phyloP scores from a whole-genome alignment of 2,329 filamentous ascomycete genomes.

The Cadophora gregata region DNA sequence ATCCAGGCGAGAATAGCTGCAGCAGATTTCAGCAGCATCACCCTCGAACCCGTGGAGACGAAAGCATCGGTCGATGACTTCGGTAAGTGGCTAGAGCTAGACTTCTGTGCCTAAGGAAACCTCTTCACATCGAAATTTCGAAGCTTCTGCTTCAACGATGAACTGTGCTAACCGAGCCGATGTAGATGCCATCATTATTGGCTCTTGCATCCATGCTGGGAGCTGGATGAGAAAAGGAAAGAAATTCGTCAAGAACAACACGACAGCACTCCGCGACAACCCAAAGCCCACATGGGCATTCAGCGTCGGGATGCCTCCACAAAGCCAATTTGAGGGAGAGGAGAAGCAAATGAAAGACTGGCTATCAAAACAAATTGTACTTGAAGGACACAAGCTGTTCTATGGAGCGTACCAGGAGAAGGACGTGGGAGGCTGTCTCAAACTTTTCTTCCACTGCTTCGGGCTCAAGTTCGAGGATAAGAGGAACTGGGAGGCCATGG shows the following conservation, averaged over 20 bases:
- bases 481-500: slow-evolving; percentile 18
- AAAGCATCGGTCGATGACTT: slow-evolving; percentile 12
- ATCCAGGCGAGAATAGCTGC: slow-evolving; percentile 16
- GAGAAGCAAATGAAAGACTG: slow-evolving; percentile 15
- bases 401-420: slow-evolving; percentile 7
- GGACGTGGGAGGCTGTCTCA: slow-evolving; percentile 10
- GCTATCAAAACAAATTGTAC: slow-evolving; percentile 12
- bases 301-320: slow-evolving; percentile 20
- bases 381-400: slow-evolving; percentile 21
- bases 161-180: neutral
- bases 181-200: slow-evolving; percentile 16
- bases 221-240: slow-evolving; percentile 8
- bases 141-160: neutral
- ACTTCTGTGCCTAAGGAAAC: neutral
- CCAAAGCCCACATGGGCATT: slow-evolving; percentile 22
- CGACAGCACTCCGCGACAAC: slow-evolving; percentile 10
- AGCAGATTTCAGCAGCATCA: slow-evolving; percentile 17
- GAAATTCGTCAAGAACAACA: slow-evolving; percentile 13
- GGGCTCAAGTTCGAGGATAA: slow-evolving; percentile 18
- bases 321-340: neutral
- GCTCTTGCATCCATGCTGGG: slow-evolving; percentile 15
- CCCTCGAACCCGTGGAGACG: slow-evolving; percentile 4
- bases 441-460: slow-evolving; percentile 16
- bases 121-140: neutral
- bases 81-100: neutral